A percentile compares a stretch with the other conserved stretches of the same genome.
phyloP scores from a whole-genome alignment of 2,329 filamentous ascomycete species.

The Monosporascus sp. region DNA sequence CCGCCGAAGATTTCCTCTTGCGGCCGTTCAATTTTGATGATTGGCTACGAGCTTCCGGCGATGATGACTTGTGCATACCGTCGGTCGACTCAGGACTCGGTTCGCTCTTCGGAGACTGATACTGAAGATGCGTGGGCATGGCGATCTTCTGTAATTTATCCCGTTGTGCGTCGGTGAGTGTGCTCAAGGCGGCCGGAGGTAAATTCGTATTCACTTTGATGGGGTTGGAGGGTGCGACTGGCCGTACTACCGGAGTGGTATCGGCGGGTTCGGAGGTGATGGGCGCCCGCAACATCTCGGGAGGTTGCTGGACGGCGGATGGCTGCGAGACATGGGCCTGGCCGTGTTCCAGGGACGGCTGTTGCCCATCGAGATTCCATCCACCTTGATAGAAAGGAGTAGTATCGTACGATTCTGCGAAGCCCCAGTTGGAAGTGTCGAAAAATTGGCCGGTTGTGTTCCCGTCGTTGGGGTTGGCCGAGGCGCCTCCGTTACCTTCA shows the following conservation, averaged over 20 bases:
- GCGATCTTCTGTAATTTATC: slow-evolving; percentile 58
- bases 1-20: slow-evolving; percentile 66
- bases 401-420: slow-evolving; percentile 39
- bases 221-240: slow-evolving; percentile 18
- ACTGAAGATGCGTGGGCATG: slow-evolving; percentile 58
- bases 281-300: slow-evolving; percentile 18
- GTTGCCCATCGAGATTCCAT: slow-evolving; percentile 25
- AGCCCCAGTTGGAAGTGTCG: slow-evolving; percentile 40
- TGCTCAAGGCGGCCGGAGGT: slow-evolving; percentile 29
- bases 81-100: slow-evolving; percentile 54
- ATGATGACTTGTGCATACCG: slow-evolving; percentile 45
- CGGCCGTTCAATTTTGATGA: slow-evolving; percentile 43
- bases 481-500: slow-evolving; percentile 25
- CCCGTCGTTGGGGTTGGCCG: slow-evolving; percentile 17
- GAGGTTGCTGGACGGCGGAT: slow-evolving; percentile 16
- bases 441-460: slow-evolving; percentile 24
- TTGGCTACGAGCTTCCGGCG: slow-evolving; percentile 48
- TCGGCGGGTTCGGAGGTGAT: slow-evolving; percentile 29
- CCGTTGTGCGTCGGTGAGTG: slow-evolving; percentile 52
- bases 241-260: slow-evolving; percentile 24
- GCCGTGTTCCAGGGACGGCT: not conserved
- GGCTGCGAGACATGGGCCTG: not conserved
- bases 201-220: slow-evolving; percentile 22
- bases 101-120: slow-evolving; percentile 52
- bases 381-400: slow-evolving; percentile 28